Percentiles rank a stretch among this genome's conserved stretches.
Evolutionary conservation across 192 early-diverging fungal genomes (phyloP).

Genomic region (Gamsiella multidivaricata): DNA sequence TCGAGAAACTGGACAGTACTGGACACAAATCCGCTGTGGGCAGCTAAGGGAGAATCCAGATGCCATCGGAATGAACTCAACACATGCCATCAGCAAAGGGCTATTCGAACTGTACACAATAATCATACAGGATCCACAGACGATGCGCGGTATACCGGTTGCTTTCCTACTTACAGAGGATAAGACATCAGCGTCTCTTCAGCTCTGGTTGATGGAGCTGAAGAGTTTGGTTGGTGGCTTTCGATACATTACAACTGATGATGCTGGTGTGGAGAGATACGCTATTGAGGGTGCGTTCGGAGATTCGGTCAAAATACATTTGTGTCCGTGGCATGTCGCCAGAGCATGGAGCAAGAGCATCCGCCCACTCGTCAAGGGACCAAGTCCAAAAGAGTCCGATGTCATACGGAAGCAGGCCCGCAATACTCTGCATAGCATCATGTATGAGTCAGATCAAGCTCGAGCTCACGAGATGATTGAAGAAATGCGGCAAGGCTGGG

Average conservation of each 20-base stretch:
- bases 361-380: not conserved
- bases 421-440: not conserved
- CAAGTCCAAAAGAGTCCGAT: too few relatives aligned
- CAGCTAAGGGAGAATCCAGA: too few relatives aligned
- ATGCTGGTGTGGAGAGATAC: not conserved
- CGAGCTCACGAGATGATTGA: not conserved
- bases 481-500: not conserved
- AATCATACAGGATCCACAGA: not conserved
- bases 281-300: not conserved
- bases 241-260: not conserved
- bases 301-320: not conserved
- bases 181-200: not conserved
- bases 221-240: not conserved
- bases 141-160: not conserved
- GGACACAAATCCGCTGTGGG: too few relatives aligned
- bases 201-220: not conserved
- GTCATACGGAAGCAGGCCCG: not conserved
- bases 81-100: not conserved
- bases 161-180: conserved; percentile 1
- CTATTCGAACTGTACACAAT: not conserved
- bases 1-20: too few relatives aligned
- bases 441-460: not conserved
- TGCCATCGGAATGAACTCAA: not conserved
- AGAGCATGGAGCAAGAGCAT: not conserved
- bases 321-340: conserved; percentile 2